These are phyloP conservation scores for Oidium heveae DNA, from an alignment of 2,329 filamentous ascomycete species.

Conservation along the genomic window DNA sequence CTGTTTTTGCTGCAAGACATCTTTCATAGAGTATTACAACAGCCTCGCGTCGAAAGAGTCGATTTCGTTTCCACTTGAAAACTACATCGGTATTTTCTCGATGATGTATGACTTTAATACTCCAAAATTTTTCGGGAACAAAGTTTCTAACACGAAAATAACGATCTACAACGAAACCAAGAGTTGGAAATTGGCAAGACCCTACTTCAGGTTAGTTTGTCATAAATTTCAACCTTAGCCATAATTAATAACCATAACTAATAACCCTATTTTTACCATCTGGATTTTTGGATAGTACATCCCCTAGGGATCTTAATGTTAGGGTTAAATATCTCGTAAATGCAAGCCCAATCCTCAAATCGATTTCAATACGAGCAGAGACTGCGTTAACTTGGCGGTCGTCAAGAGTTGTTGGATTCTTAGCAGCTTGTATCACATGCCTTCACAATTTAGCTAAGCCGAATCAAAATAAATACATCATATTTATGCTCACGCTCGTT, in stretches of 20 bases:
- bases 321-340: constrained; percentile 77
- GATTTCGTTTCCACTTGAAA: constrained; percentile 61
- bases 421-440: constrained; percentile 67
- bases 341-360: constrained; percentile 73
- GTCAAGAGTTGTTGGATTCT: constrained; percentile 52
- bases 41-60: constrained; percentile 68
- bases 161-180: constrained; percentile 90
- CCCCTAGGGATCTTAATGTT: constrained; percentile 47
- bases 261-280: constrained; percentile 21
- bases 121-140: constrained; percentile 78
- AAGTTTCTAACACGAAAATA: constrained; percentile 91
- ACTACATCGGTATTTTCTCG: constrained; percentile 56
- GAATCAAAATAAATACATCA: constrained; percentile 1
- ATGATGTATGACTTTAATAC: constrained; percentile 59
- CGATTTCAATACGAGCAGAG: constrained; percentile 68
- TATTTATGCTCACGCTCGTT: constrained; percentile 41
- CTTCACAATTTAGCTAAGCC: constrained; percentile 18
- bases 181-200: constrained; percentile 87
- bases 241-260: constrained; percentile 45
- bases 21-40: constrained; percentile 65
- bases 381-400: constrained; percentile 74
- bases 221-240: not conserved
- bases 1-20: constrained; percentile 51
- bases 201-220: constrained; percentile 16
- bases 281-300: constrained; percentile 30